Evolutionary conservation across 2,329 filamentous ascomycete genomes (phyloP).

Genomic region (Davidsoniella virescens): DNA sequence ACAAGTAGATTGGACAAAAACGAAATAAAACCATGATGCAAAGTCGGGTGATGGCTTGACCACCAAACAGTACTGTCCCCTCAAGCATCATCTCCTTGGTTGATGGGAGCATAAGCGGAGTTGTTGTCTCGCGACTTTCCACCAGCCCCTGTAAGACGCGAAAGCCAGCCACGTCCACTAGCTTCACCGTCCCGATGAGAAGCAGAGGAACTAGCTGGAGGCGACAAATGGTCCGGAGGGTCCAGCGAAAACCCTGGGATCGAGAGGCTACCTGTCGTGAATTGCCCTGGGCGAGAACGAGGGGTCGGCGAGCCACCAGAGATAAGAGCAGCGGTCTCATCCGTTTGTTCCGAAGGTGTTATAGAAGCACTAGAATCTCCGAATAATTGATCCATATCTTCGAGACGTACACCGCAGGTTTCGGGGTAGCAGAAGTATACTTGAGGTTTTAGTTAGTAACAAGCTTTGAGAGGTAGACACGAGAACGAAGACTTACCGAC

Average conservation of each 20-base stretch:
- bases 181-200: neutral
- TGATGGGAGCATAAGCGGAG: slow-evolving; percentile 24
- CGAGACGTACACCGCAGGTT: slow-evolving; percentile 83
- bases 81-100: slow-evolving; percentile 23
- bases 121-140: slow-evolving; percentile 21
- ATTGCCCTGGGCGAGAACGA: slow-evolving; percentile 46
- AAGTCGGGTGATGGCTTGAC: neutral
- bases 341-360: slow-evolving; percentile 53
- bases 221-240: slow-evolving; percentile 38
- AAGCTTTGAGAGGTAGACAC: neutral
- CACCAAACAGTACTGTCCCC: neutral
- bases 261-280: slow-evolving; percentile 36
- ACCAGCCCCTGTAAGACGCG: slow-evolving; percentile 25
- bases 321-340: slow-evolving; percentile 68
- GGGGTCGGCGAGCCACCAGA: slow-evolving; percentile 52
- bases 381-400: slow-evolving; percentile 93
- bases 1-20: neutral
- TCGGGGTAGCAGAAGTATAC: slow-evolving; percentile 97
- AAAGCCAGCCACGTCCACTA: slow-evolving; percentile 29
- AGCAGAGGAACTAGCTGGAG: neutral
- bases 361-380: slow-evolving; percentile 79
- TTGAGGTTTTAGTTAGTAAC: slow-evolving; percentile 22
- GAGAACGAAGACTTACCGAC: slow-evolving; percentile 50
- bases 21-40: neutral
- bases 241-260: slow-evolving; percentile 64